Conservation (phyloP, 2,329 filamentous ascomycete species). For the Fusarium foetens region DNA sequence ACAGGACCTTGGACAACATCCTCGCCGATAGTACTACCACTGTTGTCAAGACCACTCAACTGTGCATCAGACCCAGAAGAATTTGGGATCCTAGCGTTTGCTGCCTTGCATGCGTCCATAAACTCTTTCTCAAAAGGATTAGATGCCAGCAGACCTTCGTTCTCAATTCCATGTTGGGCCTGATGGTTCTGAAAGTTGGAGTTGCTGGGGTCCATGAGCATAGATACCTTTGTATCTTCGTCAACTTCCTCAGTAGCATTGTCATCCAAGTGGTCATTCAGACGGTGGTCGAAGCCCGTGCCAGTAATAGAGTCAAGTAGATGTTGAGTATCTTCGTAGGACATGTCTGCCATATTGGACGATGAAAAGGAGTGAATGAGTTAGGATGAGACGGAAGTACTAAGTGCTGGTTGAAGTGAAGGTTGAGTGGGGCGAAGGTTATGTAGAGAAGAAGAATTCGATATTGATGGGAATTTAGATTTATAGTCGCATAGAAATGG, state of each 20-base stretch:
- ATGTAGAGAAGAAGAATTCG: neutral
- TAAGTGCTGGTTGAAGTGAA: neutral
- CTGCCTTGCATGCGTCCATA: neutral
- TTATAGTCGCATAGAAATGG: neutral
- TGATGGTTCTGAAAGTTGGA: neutral
- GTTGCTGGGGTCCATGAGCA: fast-evolving
- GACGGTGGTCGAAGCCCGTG: fast-evolving
- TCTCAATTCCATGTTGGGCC: fast-evolving
- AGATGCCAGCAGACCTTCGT: neutral
- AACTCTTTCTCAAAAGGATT: neutral
- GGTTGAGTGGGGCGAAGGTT: neutral
- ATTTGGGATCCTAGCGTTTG: neutral
- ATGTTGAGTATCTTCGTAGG: neutral
- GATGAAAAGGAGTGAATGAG: neutral
- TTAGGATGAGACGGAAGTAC: neutral
- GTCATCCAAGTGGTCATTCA: fast-evolving
- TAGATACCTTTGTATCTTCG: neutral
- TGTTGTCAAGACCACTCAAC: neutral
- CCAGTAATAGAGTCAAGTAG: neutral
- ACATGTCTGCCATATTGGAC: neutral
- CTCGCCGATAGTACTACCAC: neutral
- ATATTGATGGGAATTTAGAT: neutral
- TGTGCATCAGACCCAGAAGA: neutral
- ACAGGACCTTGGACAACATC: neutral
- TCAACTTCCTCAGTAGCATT: too few species aligned